phyloP scores from a whole-genome alignment of 2,329 filamentous ascomycete species.

The Aspergillus nomiae region DNA sequence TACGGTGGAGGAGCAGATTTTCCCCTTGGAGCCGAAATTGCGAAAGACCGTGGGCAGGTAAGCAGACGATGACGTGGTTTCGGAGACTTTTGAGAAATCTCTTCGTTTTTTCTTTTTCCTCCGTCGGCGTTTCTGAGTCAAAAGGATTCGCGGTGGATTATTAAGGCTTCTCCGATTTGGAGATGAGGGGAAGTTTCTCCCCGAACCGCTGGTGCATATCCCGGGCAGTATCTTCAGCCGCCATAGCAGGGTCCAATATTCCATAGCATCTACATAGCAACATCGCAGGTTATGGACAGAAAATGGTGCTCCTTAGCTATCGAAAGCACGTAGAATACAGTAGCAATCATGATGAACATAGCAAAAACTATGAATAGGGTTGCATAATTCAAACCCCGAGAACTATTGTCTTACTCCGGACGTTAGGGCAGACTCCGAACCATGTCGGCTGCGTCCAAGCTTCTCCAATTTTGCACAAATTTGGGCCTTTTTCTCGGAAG shows the following conservation, averaged over 20 bases:
- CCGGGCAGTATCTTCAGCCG: not conserved
- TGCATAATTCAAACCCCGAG: too few species aligned
- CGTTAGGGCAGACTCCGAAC: too few species aligned
- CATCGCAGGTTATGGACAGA: not conserved
- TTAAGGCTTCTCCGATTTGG: not conserved
- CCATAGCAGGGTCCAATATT: not conserved
- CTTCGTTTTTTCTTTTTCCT: not conserved
- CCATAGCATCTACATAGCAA: not conserved
- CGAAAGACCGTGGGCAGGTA: not conserved
- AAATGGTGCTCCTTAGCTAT: not conserved
- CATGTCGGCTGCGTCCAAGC: not conserved
- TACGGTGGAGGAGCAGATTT: slow-evolving; percentile 41
- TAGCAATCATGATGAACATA: too few species aligned
- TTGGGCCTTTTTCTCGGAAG: not conserved
- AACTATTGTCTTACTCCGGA: too few species aligned
- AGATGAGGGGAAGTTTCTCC: not conserved
- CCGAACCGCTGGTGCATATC: not conserved
- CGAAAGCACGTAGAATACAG: not conserved
- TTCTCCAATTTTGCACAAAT: slow-evolving; percentile 1
- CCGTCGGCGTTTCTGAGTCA: not conserved
- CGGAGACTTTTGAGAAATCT: not conserved
- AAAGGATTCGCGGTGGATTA: not conserved
- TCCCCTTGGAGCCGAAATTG: slow-evolving; percentile 41
- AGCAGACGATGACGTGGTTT: not conserved
- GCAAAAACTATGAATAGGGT: too few species aligned